phyloP scores from a whole-genome alignment of 805 yeast genomes.

The Kazachstania africana region DNA sequence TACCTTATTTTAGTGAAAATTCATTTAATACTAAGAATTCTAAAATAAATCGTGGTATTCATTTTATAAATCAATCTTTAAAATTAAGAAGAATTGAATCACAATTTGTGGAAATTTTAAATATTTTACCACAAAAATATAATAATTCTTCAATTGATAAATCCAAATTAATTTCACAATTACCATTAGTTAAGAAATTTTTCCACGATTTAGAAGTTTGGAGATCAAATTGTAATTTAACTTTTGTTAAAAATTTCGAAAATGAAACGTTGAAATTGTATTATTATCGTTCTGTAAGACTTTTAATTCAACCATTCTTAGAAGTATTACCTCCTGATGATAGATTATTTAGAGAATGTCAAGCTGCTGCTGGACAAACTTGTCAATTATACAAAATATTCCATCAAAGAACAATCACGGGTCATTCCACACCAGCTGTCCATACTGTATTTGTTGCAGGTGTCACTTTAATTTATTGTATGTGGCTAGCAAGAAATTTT shows the following conservation, averaged over 20 bases:
- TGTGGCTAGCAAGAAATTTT: constrained; percentile 53
- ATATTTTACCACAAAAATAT: constrained; percentile 24
- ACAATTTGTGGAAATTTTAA: constrained; percentile 41
- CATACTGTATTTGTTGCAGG: constrained; percentile 63
- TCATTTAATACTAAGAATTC: constrained; percentile 22
- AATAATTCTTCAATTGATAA: constrained; percentile 4
- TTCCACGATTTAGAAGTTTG: constrained; percentile 47
- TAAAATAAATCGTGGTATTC: constrained; percentile 23
- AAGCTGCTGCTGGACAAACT: constrained; percentile 61
- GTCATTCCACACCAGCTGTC: constrained; percentile 55
- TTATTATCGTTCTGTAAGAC: constrained; percentile 48
- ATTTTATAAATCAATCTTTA: constrained; percentile 46
- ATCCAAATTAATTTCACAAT: constrained; percentile 26
- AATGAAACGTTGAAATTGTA: constrained; percentile 48
- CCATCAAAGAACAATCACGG: constrained; percentile 49
- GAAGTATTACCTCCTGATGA: constrained; percentile 52
- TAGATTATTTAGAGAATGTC: constrained; percentile 50
- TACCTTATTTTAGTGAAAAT: constrained; percentile 40
- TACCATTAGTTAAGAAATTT: constrained; percentile 39
- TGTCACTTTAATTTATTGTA: constrained; percentile 51
- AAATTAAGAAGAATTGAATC: constrained; percentile 50
- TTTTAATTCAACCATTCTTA: constrained; percentile 51
- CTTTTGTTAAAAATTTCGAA: constrained; percentile 34
- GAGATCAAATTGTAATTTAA: constrained; percentile 35
- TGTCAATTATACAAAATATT: constrained; percentile 53